Conservation (phyloP, 176 grass and related monocot species). For the Bothriochloa decipiens region DNA sequence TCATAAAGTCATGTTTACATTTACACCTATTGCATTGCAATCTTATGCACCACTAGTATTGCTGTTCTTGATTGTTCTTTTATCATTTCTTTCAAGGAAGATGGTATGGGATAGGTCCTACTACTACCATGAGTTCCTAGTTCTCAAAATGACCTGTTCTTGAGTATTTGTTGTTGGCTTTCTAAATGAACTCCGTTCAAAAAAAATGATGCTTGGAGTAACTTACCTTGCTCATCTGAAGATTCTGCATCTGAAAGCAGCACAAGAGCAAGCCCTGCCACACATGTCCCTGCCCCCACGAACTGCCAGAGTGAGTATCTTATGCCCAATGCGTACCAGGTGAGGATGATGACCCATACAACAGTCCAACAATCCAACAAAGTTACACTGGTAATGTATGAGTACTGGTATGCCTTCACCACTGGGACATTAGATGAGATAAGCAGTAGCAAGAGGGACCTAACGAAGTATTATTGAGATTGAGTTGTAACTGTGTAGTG, state of each 20-base stretch:
- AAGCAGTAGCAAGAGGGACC: neutral
- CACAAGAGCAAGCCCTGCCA: constrained; percentile 65
- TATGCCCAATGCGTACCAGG: constrained; percentile 70
- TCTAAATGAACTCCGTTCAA: constrained; percentile 5
- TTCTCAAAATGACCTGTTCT: neutral
- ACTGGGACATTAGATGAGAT: constrained; percentile 44
- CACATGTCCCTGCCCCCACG: constrained; percentile 54
- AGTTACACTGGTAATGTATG: constrained; percentile 77
- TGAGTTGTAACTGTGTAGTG: neutral
- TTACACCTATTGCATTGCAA: neutral
- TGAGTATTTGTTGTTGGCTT: neutral
- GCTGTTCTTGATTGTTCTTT: neutral
- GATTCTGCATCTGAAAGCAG: constrained; percentile 66
- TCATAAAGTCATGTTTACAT: constrained; percentile 4
- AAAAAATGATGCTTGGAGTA: neutral
- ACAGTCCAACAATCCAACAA: constrained; percentile 83
- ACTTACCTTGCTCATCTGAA: constrained; percentile 38
- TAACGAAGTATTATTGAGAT: neutral
- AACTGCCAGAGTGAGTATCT: constrained; percentile 71
- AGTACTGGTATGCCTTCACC: constrained; percentile 77
- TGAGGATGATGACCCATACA: constrained; percentile 73
- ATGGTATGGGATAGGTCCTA: neutral
- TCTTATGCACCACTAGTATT: constrained; percentile 1
- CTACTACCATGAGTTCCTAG: neutral
- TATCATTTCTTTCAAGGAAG: neutral